Conservation (phyloP, 371 early-diverging fungal genomes). For the Mortierella sp. region DNA sequence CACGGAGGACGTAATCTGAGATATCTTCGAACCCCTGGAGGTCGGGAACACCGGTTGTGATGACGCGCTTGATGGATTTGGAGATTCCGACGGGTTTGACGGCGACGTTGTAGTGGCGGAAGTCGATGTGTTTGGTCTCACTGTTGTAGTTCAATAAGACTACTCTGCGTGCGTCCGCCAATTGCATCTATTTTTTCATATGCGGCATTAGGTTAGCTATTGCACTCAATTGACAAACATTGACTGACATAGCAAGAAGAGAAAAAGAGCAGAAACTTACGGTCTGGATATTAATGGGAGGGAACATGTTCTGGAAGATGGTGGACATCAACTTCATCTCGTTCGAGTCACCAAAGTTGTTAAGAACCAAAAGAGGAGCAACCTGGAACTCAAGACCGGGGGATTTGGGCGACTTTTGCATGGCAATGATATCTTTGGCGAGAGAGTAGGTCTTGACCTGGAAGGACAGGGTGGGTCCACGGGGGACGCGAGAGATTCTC, state of each 20-base stretch:
- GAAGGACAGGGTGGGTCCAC: conserved; percentile 97
- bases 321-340: conserved; percentile 93
- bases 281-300: conserved; percentile 92
- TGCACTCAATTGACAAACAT: neutral
- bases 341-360: conserved; percentile 90
- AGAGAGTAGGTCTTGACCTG: conserved; percentile 88
- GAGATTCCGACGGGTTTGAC: conserved; percentile 92
- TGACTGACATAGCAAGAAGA: neutral
- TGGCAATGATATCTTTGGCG: conserved; percentile 83
- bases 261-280: conserved; percentile 57
- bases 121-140: conserved; percentile 87
- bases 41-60: conserved; percentile 82
- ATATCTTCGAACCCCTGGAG: conserved; percentile 89
- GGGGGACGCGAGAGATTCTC: conserved; percentile 88
- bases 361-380: conserved; percentile 91
- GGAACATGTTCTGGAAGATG: conserved; percentile 97
- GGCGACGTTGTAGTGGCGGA: conserved; percentile 92
- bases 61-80: conserved; percentile 89
- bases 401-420: conserved; percentile 87
- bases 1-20: conserved; percentile 90
- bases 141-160: conserved; percentile 92
- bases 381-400: conserved; percentile 83
- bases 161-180: conserved; percentile 91
- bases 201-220: neutral
- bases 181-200: conserved; percentile 74